Base-by-base conservation (phyloP, 306 rosid genomes). In the Sesbania bispinosa region DNA sequence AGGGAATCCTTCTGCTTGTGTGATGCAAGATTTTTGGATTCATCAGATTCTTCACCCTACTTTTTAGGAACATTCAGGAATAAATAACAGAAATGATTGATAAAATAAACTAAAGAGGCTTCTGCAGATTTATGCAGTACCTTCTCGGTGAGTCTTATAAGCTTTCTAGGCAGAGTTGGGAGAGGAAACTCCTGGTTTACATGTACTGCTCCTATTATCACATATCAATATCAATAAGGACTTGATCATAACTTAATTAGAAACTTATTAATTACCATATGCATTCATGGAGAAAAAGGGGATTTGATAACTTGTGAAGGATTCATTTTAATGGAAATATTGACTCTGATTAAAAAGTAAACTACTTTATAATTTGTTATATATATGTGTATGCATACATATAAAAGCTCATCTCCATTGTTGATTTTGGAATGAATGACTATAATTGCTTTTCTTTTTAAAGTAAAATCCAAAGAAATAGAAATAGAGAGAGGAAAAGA, bases 111-210 rank as follows among this genome's bases (percentile, higher is more conserved):
- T 7, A 42, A 35, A 33, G 47, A 54, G 63, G 52, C 46, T 71
- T 62, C 33, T 62, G 48, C 11, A 41, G 32, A 35, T 67, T 55
- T 46, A 46, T 79, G 66, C 77, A 10, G 65, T 73, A 83, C 85
- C 81, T 74, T 75, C 63, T 74, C 62, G 27, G 79, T 61, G 71
- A 79, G 69, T 51, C 77, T 72, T 72, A n/a, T n/a, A n/a, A 89
- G 82, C 86, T 82, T 92, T 63, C 96, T 82, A 41, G 93, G 80
- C 55, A 84, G 47, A 41, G 69, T 16, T 77, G 83, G 83, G 20
- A 82, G 71, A 82, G 74, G 67, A 27, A 61, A 67, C 59, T 78
- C 54, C 18, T 66, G 54, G 50, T 81, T 61, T 42, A 55, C 73
- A 51, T 76, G 35, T 9, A 32, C 77, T 75, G 79, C 64, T 62